Base-by-base conservation (phyloP, 495 filamentous ascomycete genomes). In the Aspergillus cavernicola region DNA sequence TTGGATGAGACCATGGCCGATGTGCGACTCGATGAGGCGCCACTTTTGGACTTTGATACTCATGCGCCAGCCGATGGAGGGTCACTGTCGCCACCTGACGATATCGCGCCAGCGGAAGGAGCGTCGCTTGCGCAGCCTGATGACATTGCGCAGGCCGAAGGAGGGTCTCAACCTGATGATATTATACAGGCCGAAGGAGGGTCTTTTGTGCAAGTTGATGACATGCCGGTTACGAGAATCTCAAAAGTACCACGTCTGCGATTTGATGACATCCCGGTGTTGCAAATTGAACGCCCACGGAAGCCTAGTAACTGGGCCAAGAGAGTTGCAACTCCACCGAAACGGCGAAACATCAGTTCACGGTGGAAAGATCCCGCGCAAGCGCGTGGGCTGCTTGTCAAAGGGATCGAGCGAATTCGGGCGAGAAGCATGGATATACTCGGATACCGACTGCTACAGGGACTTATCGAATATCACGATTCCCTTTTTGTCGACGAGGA, bases 381-480 rank as follows among this genome's bases (percentile, higher is more conserved):
- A 55, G 73, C 76, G 0, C 64, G 70, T 29, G 73, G 79, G 32
- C 74, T 95, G 26, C 79, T 97, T 2, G 78, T 81, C 32, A 93
- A 87, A 57, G 89, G 87, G 42, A 89, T 95, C 56, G 73, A 79
- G 18, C 85, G 87, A 26, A 82, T 96, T 46, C 81, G 80, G 29
- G 79, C 81, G 9, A 78, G 81, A 55, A 81, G 80, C 6, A 80
- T 96, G 31, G 91, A 96, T 61, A 87, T 90, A 5, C 87, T 90
- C 57, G 90, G 88, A 46, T 95, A 96, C 71, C 85, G 92, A 43
- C 90, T 93, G 54, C 69, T 97, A 9, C 92, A 95, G 65, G 79
- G 83, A 22, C 78, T 96, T 52, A 85, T 92, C 57, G 82, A 86
- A 47, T 84, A 85, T 55, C 84, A 84, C 15, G 66, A 73, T 28